Evolutionary conservation across 176 grass and related monocot species (phyloP).

Genomic region (Calamus simplicifolius): DNA sequence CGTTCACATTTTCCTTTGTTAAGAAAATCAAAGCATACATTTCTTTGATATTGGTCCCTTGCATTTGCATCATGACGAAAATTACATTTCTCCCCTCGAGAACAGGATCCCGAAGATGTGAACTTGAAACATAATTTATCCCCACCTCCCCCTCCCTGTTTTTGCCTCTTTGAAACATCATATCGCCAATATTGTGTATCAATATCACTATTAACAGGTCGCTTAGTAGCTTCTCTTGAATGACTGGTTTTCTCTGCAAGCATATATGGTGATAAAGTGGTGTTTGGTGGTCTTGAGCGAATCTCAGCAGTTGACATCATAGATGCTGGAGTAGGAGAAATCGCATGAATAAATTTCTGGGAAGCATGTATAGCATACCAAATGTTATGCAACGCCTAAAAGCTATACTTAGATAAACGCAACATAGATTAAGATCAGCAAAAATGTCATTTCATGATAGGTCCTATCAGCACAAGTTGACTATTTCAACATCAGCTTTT

Average conservation of each 20-base stretch:
- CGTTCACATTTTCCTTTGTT: conserved; percentile 88
- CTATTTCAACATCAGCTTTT: too few species aligned
- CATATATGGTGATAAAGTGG: conserved; percentile 67
- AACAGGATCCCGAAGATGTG: conserved; percentile 73
- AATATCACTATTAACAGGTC: conserved; percentile 24
- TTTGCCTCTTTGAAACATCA: conserved; percentile 71
- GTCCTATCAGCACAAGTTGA: too few species aligned
- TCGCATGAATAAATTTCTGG: conserved; percentile 98
- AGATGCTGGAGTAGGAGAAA: conserved; percentile 96
- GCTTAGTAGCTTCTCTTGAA: conserved; percentile 51
- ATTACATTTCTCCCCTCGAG: conserved; percentile 43
- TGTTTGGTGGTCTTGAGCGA: conserved; percentile 54
- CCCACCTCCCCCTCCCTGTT: conserved; percentile 38
- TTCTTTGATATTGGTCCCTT: conserved; percentile 55
- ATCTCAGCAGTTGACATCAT: conserved; percentile 71
- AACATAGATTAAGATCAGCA: background rate
- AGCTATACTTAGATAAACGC: conserved; percentile 11
- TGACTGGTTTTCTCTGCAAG: conserved; percentile 29
- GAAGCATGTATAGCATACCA: conserved; percentile 27
- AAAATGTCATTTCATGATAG: too few species aligned
- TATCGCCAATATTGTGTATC: conserved; percentile 87
- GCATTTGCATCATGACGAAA: conserved; percentile 64
- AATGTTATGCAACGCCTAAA: conserved; percentile 20
- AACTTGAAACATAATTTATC: conserved; percentile 69
- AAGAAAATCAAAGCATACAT: conserved; percentile 93